Conservation (phyloP, 2,329 filamentous ascomycete species). For the Davidsoniella neocaledoniae region DNA sequence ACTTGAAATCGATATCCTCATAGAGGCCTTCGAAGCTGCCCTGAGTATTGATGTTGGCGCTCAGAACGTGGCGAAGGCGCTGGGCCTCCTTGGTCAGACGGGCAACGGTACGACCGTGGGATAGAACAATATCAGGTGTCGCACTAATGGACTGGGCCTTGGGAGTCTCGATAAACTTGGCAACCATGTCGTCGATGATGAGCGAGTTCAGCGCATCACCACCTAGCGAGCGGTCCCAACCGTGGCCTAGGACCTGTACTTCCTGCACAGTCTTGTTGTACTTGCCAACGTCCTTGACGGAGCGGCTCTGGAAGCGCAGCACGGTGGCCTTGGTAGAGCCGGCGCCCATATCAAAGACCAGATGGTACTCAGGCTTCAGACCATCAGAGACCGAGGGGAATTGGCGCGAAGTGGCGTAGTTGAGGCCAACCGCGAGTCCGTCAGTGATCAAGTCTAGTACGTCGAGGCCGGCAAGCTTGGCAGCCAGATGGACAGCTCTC, state of each 20-base stretch:
- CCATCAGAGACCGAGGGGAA: slow-evolving; percentile 75
- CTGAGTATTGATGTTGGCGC: slow-evolving; percentile 72
- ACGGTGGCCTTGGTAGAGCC: slow-evolving; percentile 85
- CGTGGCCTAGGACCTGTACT: slow-evolving; percentile 70
- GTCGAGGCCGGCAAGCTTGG: slow-evolving; percentile 73
- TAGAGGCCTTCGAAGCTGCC: slow-evolving; percentile 77
- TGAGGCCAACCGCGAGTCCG: slow-evolving; percentile 78
- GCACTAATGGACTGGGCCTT: slow-evolving; percentile 48
- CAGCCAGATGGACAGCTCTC: slow-evolving; percentile 67
- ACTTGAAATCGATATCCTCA: slow-evolving; percentile 84
- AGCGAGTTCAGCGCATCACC: slow-evolving; percentile 79
- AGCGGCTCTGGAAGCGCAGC: slow-evolving; percentile 73
- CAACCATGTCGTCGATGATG: slow-evolving; percentile 77
- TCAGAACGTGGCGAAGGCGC: slow-evolving; percentile 71
- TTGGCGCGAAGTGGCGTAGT: slow-evolving; percentile 82
- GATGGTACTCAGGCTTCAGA: slow-evolving; percentile 73
- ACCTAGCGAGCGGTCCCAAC: slow-evolving; percentile 80
- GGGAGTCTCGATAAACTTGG: slow-evolving; percentile 56
- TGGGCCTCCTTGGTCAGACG: slow-evolving; percentile 91
- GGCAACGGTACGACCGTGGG: slow-evolving; percentile 68
- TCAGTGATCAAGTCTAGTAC: slow-evolving; percentile 76
- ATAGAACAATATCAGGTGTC: slow-evolving; percentile 44
- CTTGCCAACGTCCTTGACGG: slow-evolving; percentile 79
- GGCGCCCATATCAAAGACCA: slow-evolving; percentile 96
- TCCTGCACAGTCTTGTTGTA: slow-evolving; percentile 96